Base-by-base conservation (phyloP, 1,139 yeast genomes). In the Kodamaea derodonti region DNA sequence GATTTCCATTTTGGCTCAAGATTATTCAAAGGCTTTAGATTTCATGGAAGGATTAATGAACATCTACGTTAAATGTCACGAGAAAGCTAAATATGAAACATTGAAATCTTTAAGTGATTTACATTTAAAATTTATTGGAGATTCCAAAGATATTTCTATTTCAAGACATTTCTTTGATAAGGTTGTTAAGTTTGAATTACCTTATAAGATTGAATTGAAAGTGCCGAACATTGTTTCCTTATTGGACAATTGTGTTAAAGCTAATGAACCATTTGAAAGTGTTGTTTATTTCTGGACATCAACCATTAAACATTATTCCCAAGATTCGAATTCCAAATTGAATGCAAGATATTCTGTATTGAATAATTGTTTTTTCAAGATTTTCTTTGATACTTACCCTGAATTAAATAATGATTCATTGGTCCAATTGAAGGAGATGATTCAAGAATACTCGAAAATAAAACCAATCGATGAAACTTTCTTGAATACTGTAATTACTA, bases 111-210 rank as follows among this genome's bases (percentile, higher is more conserved):
- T 69, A 41, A 59, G 68, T 31, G 84, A 82, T 57, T 79, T 84
- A 33, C 95, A 84, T 59, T 70, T 83, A 43, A 73, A 84, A 2
- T 87, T 88, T 51, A 81, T 88, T 51, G 95, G 95, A 32, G 80
- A 78, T 45, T 83, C 90, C 56, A 78, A 79, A 47, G 94, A 87
- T 48, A 68, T 82, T 34, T 69, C 69, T 23, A 78, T 86, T 32
- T 86, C 95, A 4, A 77, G 75, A 50, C 75, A 78, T 33, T 84
- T 84, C 51, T 87, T 83, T 53, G 78, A 78, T 43, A 82, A 82
- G 52, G 90, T 88, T 1, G 65, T 84, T 34, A 68, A 72, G 39
- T 64, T 65, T 36, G 79, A 78, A 40, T 79, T 84, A 67, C 95
- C 95, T 14, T 85, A 85, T 55, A 62, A 65, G 40, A 78, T 84